phyloP scores from a whole-genome alignment of 164 flowering plant genomes.

The Buxus sempervirens region DNA sequence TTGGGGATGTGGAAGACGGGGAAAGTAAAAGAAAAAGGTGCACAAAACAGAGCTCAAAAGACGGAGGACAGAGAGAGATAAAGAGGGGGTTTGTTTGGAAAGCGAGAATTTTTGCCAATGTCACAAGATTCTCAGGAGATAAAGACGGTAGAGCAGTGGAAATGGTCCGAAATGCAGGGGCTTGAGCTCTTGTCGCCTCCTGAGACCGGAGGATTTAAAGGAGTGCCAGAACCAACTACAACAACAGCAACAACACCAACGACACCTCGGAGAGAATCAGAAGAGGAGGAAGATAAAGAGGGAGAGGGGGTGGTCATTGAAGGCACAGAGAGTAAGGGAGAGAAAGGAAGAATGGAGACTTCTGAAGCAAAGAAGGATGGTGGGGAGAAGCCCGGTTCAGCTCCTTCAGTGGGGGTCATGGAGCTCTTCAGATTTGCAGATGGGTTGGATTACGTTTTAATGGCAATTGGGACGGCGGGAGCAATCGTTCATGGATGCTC shows the following conservation, averaged over 20 bases:
- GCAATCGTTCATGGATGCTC: slow-evolving; percentile 95
- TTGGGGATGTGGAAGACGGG: not conserved
- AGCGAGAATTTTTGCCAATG: slow-evolving; percentile 30
- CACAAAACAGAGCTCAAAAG: slow-evolving; percentile 5
- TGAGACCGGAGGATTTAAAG: slow-evolving; percentile 5
- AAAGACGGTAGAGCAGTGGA: slow-evolving; percentile 52
- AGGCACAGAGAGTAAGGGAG: not conserved
- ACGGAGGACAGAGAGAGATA: slow-evolving; percentile 14
- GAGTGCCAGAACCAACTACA: not conserved
- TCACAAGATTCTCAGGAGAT: slow-evolving; percentile 42
- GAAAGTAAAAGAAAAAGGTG: slow-evolving; percentile 11
- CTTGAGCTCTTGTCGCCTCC: slow-evolving; percentile 44
- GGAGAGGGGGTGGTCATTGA: slow-evolving; percentile 4
- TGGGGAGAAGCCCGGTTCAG: slow-evolving; percentile 44
- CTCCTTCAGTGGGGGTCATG: slow-evolving; percentile 42
- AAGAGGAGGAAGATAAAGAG: slow-evolving; percentile 17
- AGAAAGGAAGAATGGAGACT: slow-evolving; percentile 22
- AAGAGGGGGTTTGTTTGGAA: slow-evolving; percentile 2
- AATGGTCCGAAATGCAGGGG: slow-evolving; percentile 63
- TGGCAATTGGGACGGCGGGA: slow-evolving; percentile 80
- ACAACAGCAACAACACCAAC: too few species aligned
- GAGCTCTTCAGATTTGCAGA: slow-evolving; percentile 94
- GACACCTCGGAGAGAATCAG: not conserved
- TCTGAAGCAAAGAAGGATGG: slow-evolving; percentile 25
- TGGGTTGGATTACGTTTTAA: slow-evolving; percentile 70